Conservation (phyloP, 257 asterid species). For the Vinca minor region DNA sequence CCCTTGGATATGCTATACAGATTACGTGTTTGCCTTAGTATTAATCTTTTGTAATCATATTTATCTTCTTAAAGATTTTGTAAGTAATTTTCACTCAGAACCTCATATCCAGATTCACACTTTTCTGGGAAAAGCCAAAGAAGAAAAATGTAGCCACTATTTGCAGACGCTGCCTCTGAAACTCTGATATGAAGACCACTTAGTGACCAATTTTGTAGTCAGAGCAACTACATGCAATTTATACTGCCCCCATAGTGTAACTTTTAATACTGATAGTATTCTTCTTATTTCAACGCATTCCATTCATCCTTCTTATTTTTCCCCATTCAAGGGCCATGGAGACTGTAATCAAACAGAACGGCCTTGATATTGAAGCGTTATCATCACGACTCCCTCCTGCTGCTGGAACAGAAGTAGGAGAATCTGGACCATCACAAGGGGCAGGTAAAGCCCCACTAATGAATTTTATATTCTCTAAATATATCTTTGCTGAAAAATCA, state of each 20-base stretch:
- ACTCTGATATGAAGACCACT: background rate
- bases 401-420: slow-evolving; percentile 75
- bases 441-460: slow-evolving; percentile 43
- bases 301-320: background rate
- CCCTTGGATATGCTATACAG: background rate
- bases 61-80: background rate
- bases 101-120: background rate
- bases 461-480: background rate
- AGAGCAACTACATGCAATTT: background rate
- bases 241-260: background rate
- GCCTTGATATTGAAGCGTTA: slow-evolving; percentile 82
- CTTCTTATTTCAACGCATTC: background rate
- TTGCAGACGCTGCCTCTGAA: background rate
- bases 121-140: background rate
- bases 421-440: slow-evolving; percentile 62
- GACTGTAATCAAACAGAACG: slow-evolving; percentile 89
- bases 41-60: background rate
- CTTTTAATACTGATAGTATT: background rate
- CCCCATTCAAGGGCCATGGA: slow-evolving; percentile 84
- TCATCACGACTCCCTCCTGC: slow-evolving; percentile 82
- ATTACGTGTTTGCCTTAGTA: background rate
- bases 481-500: background rate
- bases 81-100: background rate
- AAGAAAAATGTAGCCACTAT: background rate
- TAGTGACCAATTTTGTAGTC: background rate